These are phyloP conservation scores for Fusarium circinatum DNA, from an alignment of 2,329 filamentous ascomycete genomes.

Conservation along the genomic window DNA sequence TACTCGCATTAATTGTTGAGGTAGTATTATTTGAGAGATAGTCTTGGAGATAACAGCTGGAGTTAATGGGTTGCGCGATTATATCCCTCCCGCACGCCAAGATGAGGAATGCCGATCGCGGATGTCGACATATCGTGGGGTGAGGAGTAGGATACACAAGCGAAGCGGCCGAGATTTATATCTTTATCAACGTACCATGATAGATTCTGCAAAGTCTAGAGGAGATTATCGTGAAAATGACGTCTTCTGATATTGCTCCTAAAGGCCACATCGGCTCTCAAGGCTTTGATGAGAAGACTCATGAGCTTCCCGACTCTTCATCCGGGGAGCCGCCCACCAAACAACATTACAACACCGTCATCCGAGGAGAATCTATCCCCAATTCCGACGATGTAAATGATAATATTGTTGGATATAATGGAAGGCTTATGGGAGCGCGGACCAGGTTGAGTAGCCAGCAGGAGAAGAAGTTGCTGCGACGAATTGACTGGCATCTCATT, in stretches of 20 bases:
- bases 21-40: neutral
- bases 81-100: neutral
- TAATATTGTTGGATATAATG: neutral
- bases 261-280: neutral
- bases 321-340: rapidly evolving
- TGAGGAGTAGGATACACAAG: neutral
- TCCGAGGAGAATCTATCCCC: neutral
- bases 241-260: neutral
- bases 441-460: neutral
- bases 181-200: rapidly evolving
- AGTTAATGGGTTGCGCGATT: neutral
- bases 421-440: neutral
- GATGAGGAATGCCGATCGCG: neutral
- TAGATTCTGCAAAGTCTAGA: rapidly evolving
- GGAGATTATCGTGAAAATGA: neutral
- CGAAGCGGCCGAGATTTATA: neutral
- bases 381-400: rapidly evolving
- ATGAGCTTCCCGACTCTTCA: neutral
- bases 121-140: neutral
- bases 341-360: neutral
- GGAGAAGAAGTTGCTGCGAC: neutral
- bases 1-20: neutral
- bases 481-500: neutral
- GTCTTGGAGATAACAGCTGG: neutral
- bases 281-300: neutral